A percentile compares a stretch with the other conserved stretches of the same genome.
Conservation (phyloP, 768 basidiomycete genomes). For the Omphalotus guepiniiformis region DNA sequence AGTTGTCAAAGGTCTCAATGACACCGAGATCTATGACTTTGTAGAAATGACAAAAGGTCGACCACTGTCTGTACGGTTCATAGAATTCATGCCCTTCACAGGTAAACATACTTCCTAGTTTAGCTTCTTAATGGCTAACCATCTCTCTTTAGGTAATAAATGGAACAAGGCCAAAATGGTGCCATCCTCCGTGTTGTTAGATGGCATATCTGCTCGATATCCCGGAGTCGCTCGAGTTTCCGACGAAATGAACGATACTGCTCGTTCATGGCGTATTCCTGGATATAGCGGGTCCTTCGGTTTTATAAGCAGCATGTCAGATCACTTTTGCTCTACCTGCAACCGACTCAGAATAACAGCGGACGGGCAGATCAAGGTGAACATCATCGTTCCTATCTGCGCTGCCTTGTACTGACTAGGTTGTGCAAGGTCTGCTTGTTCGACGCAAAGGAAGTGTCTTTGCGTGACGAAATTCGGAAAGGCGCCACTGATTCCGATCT, state of each 20-base stretch:
- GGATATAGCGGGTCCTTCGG: slow-evolving; percentile 68
- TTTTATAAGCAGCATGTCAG: slow-evolving; percentile 94
- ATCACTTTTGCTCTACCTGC: slow-evolving; percentile 86
- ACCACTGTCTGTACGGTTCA: slow-evolving; percentile 73
- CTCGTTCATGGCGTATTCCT: slow-evolving; percentile 72
- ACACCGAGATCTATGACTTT: slow-evolving; percentile 75
- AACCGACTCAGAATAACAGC: slow-evolving; percentile 84
- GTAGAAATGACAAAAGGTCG: slow-evolving; percentile 67
- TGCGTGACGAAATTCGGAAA: slow-evolving; percentile 67
- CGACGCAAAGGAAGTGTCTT: slow-evolving; percentile 77
- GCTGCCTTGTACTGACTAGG: neutral
- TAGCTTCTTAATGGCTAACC: slow-evolving; percentile 3
- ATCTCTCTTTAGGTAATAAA: slow-evolving; percentile 58
- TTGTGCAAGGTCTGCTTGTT: slow-evolving; percentile 76
- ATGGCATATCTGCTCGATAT: slow-evolving; percentile 42
- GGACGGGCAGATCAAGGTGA: slow-evolving; percentile 85
- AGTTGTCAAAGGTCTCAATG: slow-evolving; percentile 77
- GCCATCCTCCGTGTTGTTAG: slow-evolving; percentile 62
- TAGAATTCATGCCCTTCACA: slow-evolving; percentile 94
- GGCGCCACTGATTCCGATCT: slow-evolving; percentile 64
- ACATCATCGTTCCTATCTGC: slow-evolving; percentile 2
- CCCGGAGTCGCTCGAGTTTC: slow-evolving; percentile 50
- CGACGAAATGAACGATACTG: slow-evolving; percentile 78
- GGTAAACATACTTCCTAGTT: slow-evolving; percentile 36
- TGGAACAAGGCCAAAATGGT: slow-evolving; percentile 85